phyloP scores from a whole-genome alignment of 176 grass and related monocot species.

The Bolboschoenus planiculmis region DNA sequence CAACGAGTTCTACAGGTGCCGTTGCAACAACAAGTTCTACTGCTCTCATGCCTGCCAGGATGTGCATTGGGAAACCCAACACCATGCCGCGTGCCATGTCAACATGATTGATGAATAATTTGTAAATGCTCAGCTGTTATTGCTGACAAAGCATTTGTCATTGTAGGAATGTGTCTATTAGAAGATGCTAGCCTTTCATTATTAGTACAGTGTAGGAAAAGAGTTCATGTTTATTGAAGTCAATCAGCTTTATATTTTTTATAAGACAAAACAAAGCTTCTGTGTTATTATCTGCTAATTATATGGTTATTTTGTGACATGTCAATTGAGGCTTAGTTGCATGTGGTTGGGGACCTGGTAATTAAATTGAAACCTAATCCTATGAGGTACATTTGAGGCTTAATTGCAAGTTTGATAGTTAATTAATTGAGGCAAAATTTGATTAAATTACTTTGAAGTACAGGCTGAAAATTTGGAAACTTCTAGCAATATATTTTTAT shows the following conservation, averaged over 20 bases:
- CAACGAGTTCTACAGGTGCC: neutral
- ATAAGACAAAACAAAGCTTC: neutral
- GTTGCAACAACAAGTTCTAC: neutral
- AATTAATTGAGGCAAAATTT: too few relatives aligned
- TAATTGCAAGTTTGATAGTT: too few relatives aligned
- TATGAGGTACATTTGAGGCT: too few relatives aligned
- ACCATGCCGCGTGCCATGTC: neutral
- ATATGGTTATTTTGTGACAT: too few relatives aligned
- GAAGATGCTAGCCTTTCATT: neutral
- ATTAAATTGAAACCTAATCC: too few relatives aligned
- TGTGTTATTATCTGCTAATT: neutral
- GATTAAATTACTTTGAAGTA: too few relatives aligned
- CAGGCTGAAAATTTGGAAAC: too few relatives aligned
- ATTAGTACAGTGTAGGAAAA: neutral
- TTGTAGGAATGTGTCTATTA: neutral
- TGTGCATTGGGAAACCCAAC: neutral
- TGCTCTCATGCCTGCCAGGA: neutral
- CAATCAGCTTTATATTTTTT: neutral
- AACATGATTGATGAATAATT: neutral
- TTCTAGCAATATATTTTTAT: too few relatives aligned
- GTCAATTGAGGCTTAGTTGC: too few relatives aligned
- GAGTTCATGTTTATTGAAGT: neutral
- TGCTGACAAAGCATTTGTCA: neutral
- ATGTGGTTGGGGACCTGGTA: too few relatives aligned
- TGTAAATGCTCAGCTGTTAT: neutral